These are phyloP conservation scores for Calonectria leucothoes DNA, from an alignment of 2,329 filamentous ascomycete species.

Conservation along the genomic window DNA sequence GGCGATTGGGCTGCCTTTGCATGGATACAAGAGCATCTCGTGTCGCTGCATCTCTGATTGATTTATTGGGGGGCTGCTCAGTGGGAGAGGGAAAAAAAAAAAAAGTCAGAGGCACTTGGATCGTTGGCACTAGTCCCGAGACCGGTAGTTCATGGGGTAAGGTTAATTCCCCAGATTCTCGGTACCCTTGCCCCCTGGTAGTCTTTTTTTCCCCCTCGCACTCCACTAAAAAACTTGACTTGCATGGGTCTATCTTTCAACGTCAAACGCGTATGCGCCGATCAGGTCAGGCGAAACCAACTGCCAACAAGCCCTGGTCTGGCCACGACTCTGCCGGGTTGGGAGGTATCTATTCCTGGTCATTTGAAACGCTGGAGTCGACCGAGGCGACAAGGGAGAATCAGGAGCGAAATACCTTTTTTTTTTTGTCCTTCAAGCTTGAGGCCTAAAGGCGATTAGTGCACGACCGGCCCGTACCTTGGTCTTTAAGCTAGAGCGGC, in stretches of 20 bases:
- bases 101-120: not conserved
- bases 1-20: not conserved
- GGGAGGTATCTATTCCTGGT: not conserved
- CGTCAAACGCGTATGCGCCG: not conserved
- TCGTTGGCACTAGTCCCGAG: not conserved
- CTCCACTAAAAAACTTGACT: not conserved
- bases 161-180: constrained; percentile 3
- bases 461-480: not conserved
- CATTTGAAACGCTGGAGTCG: not conserved
- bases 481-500: not conserved
- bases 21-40: not conserved
- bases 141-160: not conserved
- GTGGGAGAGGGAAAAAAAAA: not conserved
- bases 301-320: not conserved
- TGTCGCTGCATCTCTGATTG: not conserved
- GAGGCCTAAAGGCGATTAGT: not conserved
- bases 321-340: not conserved
- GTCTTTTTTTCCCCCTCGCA: no score
- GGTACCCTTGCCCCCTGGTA: not conserved
- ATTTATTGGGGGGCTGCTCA: not conserved
- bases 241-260: constrained; percentile 5
- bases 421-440: not conserved
- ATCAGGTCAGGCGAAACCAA: not conserved
- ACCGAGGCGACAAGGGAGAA: no score
- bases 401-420: not conserved